These are phyloP conservation scores for Tetrapisispora taiwanensis DNA, from an alignment of 805 yeast genomes.

Conservation along the genomic window DNA sequence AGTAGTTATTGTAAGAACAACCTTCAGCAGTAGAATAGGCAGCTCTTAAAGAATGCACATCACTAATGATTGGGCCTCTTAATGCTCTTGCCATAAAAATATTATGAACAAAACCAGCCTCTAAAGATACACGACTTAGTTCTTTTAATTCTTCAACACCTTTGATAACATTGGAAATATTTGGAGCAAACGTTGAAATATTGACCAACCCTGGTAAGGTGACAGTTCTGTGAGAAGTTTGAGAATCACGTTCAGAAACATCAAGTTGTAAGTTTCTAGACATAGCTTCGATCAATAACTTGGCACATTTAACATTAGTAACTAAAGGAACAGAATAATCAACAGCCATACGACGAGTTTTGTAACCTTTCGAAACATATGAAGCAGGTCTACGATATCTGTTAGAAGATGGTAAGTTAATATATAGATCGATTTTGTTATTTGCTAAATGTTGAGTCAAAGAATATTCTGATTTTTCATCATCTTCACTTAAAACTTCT, in stretches of 20 bases:
- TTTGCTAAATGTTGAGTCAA: slow-evolving; percentile 93
- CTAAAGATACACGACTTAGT: slow-evolving; percentile 59
- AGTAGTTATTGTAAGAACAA: slow-evolving; percentile 69
- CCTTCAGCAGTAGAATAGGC: slow-evolving; percentile 45
- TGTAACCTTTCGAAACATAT: slow-evolving; percentile 94
- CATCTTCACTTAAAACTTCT: slow-evolving; percentile 73
- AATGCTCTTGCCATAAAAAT: slow-evolving; percentile 66
- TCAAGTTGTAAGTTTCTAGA: slow-evolving; percentile 58
- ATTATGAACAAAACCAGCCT: slow-evolving; percentile 82
- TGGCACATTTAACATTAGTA: slow-evolving; percentile 95
- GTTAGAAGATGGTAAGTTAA: slow-evolving; percentile 93
- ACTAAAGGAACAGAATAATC: slow-evolving; percentile 96
- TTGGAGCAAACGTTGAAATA: slow-evolving; percentile 68
- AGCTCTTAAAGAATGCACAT: slow-evolving; percentile 51
- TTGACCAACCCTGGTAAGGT: slow-evolving; percentile 82
- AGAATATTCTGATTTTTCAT: slow-evolving; percentile 87
- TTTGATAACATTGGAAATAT: slow-evolving; percentile 36
- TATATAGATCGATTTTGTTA: slow-evolving; percentile 90
- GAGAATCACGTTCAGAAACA: slow-evolving; percentile 72
- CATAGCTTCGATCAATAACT: slow-evolving; percentile 88
- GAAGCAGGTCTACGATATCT: slow-evolving; percentile 98
- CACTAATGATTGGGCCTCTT: slow-evolving; percentile 51
- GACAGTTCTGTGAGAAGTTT: slow-evolving; percentile 77
- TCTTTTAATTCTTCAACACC: slow-evolving; percentile 52
- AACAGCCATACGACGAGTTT: slow-evolving; percentile 98